Evolutionary conservation across 805 yeast species (phyloP).

Genomic region (Kodamaea jinghongensis): DNA sequence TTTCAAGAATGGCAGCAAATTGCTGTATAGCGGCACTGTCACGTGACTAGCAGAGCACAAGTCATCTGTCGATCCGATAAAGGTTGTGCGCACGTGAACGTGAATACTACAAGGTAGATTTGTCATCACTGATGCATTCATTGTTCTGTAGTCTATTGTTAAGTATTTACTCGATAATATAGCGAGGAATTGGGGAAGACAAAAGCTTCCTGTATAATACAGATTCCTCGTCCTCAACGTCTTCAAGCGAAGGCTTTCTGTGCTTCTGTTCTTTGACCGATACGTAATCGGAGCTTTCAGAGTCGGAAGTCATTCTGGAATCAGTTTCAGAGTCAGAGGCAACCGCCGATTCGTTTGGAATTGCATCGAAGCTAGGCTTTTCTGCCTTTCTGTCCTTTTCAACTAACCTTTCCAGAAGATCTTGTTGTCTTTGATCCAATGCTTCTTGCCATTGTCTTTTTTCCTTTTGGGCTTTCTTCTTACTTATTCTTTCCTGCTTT

Average conservation of each 20-base stretch:
- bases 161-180: slow-evolving; percentile 4
- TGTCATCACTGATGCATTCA: background rate
- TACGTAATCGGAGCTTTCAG: slow-evolving; percentile 2
- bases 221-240: slow-evolving; percentile 33
- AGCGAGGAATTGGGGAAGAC: slow-evolving; percentile 5
- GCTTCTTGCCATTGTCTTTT: background rate
- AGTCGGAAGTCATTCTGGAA: slow-evolving; percentile 1
- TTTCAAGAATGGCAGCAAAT: no score
- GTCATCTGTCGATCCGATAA: no score
- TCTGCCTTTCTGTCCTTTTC: slow-evolving; percentile 64
- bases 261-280: slow-evolving; percentile 6
- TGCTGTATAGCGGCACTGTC: no score
- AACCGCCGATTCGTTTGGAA: background rate
- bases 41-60: no score
- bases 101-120: background rate
- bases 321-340: slow-evolving; percentile 1
- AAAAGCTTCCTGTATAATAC: slow-evolving; percentile 19
- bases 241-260: slow-evolving; percentile 21
- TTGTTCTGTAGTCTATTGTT: background rate
- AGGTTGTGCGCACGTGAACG: background rate
- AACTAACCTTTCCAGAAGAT: slow-evolving; percentile 58
- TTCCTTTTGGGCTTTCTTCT: background rate
- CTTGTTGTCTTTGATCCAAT: slow-evolving; percentile 1
- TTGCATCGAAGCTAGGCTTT: no score
- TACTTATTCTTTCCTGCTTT: slow-evolving; percentile 1